Evolutionary conservation across 371 early-diverging fungal species (phyloP).

Genomic region (Conidiobolus incongruus): DNA sequence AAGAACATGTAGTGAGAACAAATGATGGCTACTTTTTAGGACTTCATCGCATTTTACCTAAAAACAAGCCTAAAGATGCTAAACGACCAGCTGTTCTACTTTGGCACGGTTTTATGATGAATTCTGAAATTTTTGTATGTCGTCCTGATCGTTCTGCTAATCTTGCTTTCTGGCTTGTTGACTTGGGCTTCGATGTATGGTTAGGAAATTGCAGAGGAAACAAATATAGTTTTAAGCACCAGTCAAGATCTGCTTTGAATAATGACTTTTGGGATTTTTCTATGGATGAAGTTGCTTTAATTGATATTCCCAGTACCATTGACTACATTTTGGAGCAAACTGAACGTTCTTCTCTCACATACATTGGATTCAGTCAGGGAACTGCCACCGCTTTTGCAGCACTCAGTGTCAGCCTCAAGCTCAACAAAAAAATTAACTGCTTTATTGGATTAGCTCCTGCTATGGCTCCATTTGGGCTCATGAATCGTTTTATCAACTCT

Average conservation of each 20-base stretch:
- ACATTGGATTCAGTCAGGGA: slow-evolving; percentile 93
- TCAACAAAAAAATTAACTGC: slow-evolving; percentile 62
- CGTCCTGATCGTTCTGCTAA: slow-evolving; percentile 38
- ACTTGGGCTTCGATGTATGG: slow-evolving; percentile 88
- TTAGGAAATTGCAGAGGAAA: slow-evolving; percentile 89
- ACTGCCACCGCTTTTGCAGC: slow-evolving; percentile 82
- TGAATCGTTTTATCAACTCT: slow-evolving; percentile 58
- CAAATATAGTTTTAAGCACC: slow-evolving; percentile 82
- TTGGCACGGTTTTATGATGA: slow-evolving; percentile 90
- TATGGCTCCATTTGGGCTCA: slow-evolving; percentile 57
- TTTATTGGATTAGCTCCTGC: slow-evolving; percentile 87
- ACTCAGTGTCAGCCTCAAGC: slow-evolving; percentile 46
- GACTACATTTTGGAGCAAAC: slow-evolving; percentile 65
- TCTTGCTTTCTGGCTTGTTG: slow-evolving; percentile 46
- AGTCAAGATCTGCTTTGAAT: slow-evolving; percentile 30
- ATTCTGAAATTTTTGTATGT: slow-evolving; percentile 77
- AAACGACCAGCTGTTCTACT: slow-evolving; percentile 81
- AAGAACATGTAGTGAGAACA: slow-evolving; percentile 73
- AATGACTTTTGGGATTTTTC: slow-evolving; percentile 84
- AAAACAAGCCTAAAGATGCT: slow-evolving; percentile 35
- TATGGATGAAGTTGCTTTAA: slow-evolving; percentile 69
- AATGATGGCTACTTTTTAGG: slow-evolving; percentile 73
- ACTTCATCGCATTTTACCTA: slow-evolving; percentile 45
- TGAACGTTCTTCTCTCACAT: slow-evolving; percentile 51
- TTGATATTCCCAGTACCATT: slow-evolving; percentile 69